Evolutionary conservation across 1,139 yeast species (phyloP), one percentile per base, ranked within the genome.

Genomic region (Pneumocystis canis): DNA sequence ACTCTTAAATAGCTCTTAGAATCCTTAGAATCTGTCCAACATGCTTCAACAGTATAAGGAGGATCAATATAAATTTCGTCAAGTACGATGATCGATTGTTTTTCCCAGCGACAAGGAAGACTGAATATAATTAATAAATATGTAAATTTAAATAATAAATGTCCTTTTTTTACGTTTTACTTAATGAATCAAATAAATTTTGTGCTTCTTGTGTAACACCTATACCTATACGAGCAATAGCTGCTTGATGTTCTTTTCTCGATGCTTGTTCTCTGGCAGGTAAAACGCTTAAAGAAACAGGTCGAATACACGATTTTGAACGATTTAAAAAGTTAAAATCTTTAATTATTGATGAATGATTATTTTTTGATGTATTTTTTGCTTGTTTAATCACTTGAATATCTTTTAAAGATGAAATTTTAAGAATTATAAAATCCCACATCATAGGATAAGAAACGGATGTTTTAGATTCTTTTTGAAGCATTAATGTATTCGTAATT

Each of bases 41-140:
- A 47, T 30, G 59, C 59, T 18, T 57, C 41, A 2, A 39, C 59
- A 3, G 59, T 57, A 39, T 57, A 57, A 5, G 59, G 59, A 25
- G 59, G 59, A 57, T 57, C 59, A 20, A 57, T 39, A 25, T 35
- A 35, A 11, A 57, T 30, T 14, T 57, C 59, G 33, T 57, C 59
- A 4, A 57, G 30, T 20, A 57, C 59, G 3, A 39, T 20, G 30
- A 57, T 57, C 11, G 41, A 35, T 11, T 57, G 40, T 20, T 39
- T 39, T 35, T 57, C 41, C 59, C 59, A 57, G 3, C 41, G 40
- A 28, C 59, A 57, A 11, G 59, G 59, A 35, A 57, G 59, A 57
- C 59, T 57, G 30, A 18, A 20, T 11, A 47, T 11, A 53, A 14
- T 30, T 14, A 53, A 53, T 53, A 14, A n/a, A n/a, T n/a, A n/a